These are phyloP conservation scores for Melampsora larici-populina DNA, from an alignment of 1,284 basidiomycete genomes.

Conservation along the genomic window DNA sequence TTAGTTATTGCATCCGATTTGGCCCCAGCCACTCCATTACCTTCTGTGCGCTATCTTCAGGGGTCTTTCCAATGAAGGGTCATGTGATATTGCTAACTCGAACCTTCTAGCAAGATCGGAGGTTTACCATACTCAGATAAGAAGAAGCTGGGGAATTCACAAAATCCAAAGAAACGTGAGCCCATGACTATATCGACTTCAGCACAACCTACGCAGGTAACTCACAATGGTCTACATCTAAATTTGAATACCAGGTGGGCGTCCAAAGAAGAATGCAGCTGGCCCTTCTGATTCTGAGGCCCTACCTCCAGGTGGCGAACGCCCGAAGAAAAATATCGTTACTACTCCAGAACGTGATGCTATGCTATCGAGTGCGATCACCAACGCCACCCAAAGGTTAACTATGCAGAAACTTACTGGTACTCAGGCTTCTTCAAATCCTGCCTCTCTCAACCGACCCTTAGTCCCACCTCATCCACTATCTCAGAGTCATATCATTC, in stretches of 20 bases:
- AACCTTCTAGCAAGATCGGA: conserved; percentile 29
- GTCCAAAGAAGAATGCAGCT: conserved; percentile 24
- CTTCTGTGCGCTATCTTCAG: background rate
- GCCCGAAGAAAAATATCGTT: background rate
- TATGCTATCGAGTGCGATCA: conserved; percentile 38
- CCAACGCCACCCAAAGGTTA: conserved; percentile 39
- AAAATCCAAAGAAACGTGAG: conserved; percentile 10
- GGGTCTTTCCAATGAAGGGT: no score
- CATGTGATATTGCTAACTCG: background rate
- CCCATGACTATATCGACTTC: background rate
- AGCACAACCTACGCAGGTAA: no score
- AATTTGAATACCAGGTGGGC: conserved; percentile 6
- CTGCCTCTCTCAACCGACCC: background rate
- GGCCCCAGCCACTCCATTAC: background rate
- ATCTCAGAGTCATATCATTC: conserved; percentile 25
- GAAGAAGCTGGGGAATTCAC: background rate
- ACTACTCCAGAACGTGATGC: conserved; percentile 21
- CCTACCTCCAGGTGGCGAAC: background rate
- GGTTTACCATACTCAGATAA: background rate
- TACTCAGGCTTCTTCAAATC: background rate
- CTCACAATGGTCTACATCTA: no score
- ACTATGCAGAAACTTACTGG: conserved; percentile 23
- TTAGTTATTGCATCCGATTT: background rate
- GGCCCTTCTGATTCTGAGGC: background rate
- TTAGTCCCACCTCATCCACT: conserved; percentile 21